Conservation (phyloP, 257 asterid species). For the Solanum etuberosum region DNA sequence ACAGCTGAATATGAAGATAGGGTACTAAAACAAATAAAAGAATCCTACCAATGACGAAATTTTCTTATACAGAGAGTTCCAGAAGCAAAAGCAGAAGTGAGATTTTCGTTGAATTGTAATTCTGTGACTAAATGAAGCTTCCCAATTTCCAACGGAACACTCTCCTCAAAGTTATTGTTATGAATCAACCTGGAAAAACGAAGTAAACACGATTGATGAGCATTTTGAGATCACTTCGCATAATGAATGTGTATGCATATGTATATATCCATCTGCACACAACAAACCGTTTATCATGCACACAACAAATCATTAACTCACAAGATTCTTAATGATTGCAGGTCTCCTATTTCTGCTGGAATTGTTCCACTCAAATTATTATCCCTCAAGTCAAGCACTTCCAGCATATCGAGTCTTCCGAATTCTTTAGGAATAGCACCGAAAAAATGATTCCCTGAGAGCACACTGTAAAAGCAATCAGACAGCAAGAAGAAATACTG, state of each 20-base stretch:
- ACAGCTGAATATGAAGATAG: neutral
- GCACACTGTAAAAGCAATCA: conserved; percentile 12
- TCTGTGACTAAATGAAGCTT: conserved; percentile 54
- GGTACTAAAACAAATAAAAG: neutral
- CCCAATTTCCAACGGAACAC: conserved; percentile 58
- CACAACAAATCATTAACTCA: conserved; percentile 15
- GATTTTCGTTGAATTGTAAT: conserved; percentile 39
- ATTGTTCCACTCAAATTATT: conserved; percentile 58
- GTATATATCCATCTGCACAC: neutral
- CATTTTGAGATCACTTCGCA: neutral
- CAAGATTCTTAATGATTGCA: conserved; percentile 51
- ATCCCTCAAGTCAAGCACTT: conserved; percentile 70
- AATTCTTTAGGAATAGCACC: conserved; percentile 64
- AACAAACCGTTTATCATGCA: neutral
- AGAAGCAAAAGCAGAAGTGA: conserved; percentile 32
- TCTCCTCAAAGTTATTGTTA: conserved; percentile 58
- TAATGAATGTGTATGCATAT: neutral
- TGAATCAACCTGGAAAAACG: conserved; percentile 50
- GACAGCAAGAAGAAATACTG: neutral
- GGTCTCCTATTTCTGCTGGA: conserved; percentile 66
- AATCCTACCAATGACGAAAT: conserved; percentile 62
- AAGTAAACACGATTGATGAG: neutral
- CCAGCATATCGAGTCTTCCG: conserved; percentile 44
- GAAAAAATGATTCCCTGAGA: conserved; percentile 54
- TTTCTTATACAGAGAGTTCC: conserved; percentile 56